Base-by-base conservation (phyloP, 805 yeast genomes). In the Cyberlindnera mrakii region DNA sequence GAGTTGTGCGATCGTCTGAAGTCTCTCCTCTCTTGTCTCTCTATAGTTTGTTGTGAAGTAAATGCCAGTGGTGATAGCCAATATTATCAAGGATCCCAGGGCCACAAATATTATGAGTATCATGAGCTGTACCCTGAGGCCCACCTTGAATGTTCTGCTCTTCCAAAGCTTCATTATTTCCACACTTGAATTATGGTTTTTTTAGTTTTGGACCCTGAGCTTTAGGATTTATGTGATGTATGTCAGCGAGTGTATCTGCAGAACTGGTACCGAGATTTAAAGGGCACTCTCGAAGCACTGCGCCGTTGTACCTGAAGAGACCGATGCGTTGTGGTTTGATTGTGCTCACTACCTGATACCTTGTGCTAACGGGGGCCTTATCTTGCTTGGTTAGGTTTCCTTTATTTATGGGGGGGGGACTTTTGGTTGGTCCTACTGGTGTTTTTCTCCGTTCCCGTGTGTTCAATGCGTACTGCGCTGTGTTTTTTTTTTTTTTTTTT, bases 1-100 rank as follows among this genome's bases (percentile, higher is more conserved):
- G 43, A 89, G 67, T 59, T 85, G 85, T 2, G 96, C 85, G 17
- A 88, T 85, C 35, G 86, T 86, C 53, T 76, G 77, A 20, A 89
- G 66, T 44, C 89, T 74, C 48, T 85, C 89, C 1, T 81, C 77
- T 53, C 95, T 70, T 35, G 85, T 62, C 37, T 72, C 63, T 27
- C 78, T 73, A 46, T 82, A 77, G 48, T 78, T 82, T 17, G 68
- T 61, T 4, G 86, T 76, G 60, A 84, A 86, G 60, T 85, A 85
- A 4, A 83, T 75, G 39, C 85, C 93, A 9, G 87, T 77, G 19
- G 84, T 88, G 17, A 85, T 68, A 6, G 93, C 89, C 36, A 89
- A 64, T 2, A 86, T 78, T 25, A 83, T 69, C 38, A 89, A 68
- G 1, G 95, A 85, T 41, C 82, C 65, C 32, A 83, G 65, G 10